phyloP scores from a whole-genome alignment of 2,329 filamentous ascomycete genomes.

The Colletotrichum spaethianum region DNA sequence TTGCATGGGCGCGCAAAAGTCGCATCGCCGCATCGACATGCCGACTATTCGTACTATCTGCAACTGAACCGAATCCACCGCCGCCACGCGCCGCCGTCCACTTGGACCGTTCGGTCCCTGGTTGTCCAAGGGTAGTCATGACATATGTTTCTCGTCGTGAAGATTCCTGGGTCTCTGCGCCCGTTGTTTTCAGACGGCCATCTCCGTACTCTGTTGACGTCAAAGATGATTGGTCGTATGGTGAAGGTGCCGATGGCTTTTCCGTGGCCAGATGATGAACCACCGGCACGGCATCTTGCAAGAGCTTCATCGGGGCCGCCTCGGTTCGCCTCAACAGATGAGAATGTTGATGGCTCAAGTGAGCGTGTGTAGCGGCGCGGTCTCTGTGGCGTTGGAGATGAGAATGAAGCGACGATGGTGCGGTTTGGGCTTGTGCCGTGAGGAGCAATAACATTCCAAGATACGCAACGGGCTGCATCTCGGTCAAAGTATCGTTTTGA shows the following conservation, averaged over 20 bases:
- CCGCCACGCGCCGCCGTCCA: constrained; percentile 1
- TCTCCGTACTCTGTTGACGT: not conserved
- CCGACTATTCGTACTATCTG: constrained; percentile 17
- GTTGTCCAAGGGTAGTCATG: too few species aligned
- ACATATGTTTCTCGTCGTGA: not conserved
- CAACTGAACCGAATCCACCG: not conserved
- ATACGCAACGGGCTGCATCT: constrained; percentile 30
- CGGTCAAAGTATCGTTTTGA: not conserved
- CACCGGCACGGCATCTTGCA: not conserved
- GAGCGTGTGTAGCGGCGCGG: constrained; percentile 31
- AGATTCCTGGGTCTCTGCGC: not conserved
- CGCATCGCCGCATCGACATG: constrained; percentile 25
- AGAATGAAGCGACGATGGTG: constrained; percentile 32
- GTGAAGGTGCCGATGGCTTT: constrained; percentile 3
- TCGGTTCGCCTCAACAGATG: constrained; percentile 5
- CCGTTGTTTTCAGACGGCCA: not conserved
- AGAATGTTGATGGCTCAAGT: constrained; percentile 20
- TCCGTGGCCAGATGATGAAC: not conserved
- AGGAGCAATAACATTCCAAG: constrained; percentile 32
- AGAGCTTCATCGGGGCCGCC: not conserved
- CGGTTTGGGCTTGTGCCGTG: constrained; percentile 18
- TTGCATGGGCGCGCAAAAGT: constrained; percentile 24
- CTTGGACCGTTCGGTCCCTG: not conserved
- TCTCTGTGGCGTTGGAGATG: constrained; percentile 37
- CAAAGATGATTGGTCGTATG: not conserved